Evolutionary conservation across 225 moss, liverwort and hornwort species (phyloP), one percentile per base, ranked within the genome.

Genomic region (Bryum argenteum): DNA sequence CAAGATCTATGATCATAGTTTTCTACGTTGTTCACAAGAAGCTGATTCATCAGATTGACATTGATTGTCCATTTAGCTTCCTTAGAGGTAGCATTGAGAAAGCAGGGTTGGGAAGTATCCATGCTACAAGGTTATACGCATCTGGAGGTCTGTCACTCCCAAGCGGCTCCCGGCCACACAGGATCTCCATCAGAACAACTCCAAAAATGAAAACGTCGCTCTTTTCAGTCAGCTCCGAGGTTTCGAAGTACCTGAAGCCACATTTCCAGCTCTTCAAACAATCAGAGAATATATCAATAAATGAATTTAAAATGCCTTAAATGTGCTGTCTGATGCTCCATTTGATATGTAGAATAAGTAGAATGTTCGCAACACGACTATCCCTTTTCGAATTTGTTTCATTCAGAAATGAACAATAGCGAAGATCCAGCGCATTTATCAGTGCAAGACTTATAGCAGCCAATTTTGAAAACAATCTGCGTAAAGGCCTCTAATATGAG

Each of bases 161-260:
- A 45, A 91, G 82, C 24, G 91, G 82, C 79, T 91, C 91, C 26
- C 92, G 86, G 17, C 92, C 92, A 81, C 86, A 90, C 21, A 90
- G 28, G 20, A 92, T 65, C 74, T 92, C 92, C 83, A 92, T 72
- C 0, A 92, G 82, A 47, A 90, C 82, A 48, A 92, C 88, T 67
- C 90, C 92, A 62, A 92, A 92, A 72, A 88, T 92, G 71, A 88
- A 92, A 5, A 92, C 90, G 56, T 92, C 92, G 77, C 90, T 92
- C 67, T 84, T 86, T 15, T 92, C 88, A 50, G 84, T 90, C 73
- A 92, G 69, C 69, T 87, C 84, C 45, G 60, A 18, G 9, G 86
- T 81, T 50, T 72, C 54, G 81, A 80, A 90, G 81, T 88, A 92
- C 81, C 92, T 92, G 57, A 42, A 7, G 59, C 53, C 58, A 74